These are phyloP conservation scores for Eucalyptus camaldulensis DNA, from an alignment of 345 rosid species.

Conservation along the genomic window DNA sequence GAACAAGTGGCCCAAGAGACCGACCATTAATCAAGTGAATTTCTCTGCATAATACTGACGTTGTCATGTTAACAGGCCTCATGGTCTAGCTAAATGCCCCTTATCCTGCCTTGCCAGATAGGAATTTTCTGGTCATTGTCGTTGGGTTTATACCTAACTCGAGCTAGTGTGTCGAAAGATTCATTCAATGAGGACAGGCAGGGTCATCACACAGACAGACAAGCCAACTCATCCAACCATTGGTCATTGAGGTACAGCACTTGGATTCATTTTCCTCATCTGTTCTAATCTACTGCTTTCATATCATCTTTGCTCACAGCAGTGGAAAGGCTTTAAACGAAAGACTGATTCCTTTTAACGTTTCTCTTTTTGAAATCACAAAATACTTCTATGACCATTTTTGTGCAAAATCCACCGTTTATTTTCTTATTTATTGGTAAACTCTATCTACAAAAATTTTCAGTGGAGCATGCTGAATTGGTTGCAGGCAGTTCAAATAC, in stretches of 20 bases:
- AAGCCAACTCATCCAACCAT: neutral
- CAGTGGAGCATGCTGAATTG: neutral
- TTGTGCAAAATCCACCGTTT: neutral
- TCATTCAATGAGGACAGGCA: neutral
- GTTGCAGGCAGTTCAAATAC: neutral
- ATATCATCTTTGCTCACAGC: neutral
- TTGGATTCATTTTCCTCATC: neutral
- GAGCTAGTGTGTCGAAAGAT: neutral
- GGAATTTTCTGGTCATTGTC: neutral
- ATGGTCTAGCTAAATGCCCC: neutral
- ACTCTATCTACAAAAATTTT: neutral
- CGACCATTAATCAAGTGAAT: neutral
- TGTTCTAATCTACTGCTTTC: neutral
- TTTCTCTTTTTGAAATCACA: neutral
- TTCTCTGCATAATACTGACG: neutral
- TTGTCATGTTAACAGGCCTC: neutral
- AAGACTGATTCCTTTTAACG: neutral
- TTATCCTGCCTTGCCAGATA: neutral
- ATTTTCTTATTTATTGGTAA: neutral
- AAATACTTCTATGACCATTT: neutral
- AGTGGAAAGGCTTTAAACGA: neutral
- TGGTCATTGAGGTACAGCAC: neutral
- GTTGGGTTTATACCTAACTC: neutral
- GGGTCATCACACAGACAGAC: neutral
- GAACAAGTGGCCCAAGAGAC: neutral